Conservation (phyloP, 2,329 filamentous ascomycete genomes). For the Stemphylium lycopersici region DNA sequence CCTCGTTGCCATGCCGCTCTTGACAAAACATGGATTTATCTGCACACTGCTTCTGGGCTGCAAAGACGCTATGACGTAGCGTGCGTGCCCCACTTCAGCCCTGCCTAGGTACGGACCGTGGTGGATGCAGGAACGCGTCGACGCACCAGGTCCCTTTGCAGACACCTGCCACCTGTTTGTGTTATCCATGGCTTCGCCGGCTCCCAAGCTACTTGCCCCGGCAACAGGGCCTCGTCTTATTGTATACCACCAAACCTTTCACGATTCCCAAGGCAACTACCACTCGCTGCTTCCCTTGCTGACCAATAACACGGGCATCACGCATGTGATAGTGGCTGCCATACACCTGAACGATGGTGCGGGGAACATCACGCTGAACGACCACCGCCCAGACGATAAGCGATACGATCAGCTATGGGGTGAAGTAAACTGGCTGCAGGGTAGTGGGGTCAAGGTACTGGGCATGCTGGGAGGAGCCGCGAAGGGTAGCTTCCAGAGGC, state of each 20-base stretch:
- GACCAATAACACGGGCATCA: conserved; percentile 66
- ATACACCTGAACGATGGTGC: conserved; percentile 79
- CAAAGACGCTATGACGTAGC: conserved; percentile 27
- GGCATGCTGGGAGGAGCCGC: conserved; percentile 90
- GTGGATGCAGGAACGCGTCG: conserved; percentile 17
- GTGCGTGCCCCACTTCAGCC: conserved; percentile 39
- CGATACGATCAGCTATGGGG: conserved; percentile 77
- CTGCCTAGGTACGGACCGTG: conserved; percentile 14
- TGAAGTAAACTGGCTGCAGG: conserved; percentile 75
- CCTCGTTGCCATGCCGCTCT: not conserved
- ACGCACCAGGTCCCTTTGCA: conserved; percentile 7
- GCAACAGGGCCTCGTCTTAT: conserved; percentile 53
- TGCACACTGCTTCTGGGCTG: conserved; percentile 16
- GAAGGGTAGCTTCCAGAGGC: conserved; percentile 69
- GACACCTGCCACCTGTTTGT: not conserved
- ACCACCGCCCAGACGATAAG: conserved; percentile 71
- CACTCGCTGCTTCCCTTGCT: conserved; percentile 68
- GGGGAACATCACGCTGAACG: conserved; percentile 75
- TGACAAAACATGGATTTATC: not conserved
- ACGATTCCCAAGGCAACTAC: conserved; percentile 59
- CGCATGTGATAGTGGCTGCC: conserved; percentile 85
- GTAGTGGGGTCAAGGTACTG: conserved; percentile 76
- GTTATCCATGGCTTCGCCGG: conserved; percentile 36
- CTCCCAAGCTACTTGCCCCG: conserved; percentile 43
- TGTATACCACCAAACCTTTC: conserved; percentile 70